These are phyloP conservation scores for Pythium guiyangense DNA, from an alignment of 352 stramenopile genomes.

Conservation along the genomic window DNA sequence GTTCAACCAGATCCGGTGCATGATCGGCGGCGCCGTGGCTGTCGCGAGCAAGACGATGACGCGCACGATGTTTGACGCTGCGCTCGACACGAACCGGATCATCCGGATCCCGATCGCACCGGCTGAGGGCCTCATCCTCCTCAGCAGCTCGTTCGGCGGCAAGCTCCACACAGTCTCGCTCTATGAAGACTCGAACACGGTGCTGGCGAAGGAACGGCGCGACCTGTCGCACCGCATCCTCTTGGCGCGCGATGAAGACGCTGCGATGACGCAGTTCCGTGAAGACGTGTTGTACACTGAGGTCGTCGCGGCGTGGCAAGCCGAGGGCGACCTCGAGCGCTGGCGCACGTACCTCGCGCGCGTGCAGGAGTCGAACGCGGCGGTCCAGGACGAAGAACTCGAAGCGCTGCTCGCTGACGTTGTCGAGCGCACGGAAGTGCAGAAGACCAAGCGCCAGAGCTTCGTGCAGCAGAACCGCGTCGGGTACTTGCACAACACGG, in stretches of 20 bases:
- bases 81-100: slow-evolving; percentile 75
- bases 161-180: slow-evolving; percentile 79
- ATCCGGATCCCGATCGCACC: slow-evolving; percentile 87
- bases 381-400: slow-evolving; percentile 40
- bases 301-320: slow-evolving; percentile 45
- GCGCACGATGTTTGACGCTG: slow-evolving; percentile 55
- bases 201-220: slow-evolving; percentile 45
- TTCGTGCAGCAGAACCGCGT: slow-evolving; percentile 52
- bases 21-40: slow-evolving; percentile 83
- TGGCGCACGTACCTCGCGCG: slow-evolving; percentile 61
- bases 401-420: slow-evolving; percentile 28
- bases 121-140: slow-evolving; percentile 82
- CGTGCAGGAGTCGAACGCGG: slow-evolving; percentile 44
- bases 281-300: slow-evolving; percentile 76
- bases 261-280: slow-evolving; percentile 55
- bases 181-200: slow-evolving; percentile 61
- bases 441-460: slow-evolving; percentile 37
- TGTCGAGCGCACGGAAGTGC: slow-evolving; percentile 26
- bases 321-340: slow-evolving; percentile 37
- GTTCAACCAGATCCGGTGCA: slow-evolving; percentile 89
- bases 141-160: slow-evolving; percentile 76
- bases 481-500: slow-evolving; percentile 27
- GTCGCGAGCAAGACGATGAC: slow-evolving; percentile 77
- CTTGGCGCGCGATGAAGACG: slow-evolving; percentile 40
- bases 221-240: slow-evolving; percentile 57